Percentiles rank a stretch among this genome's conserved stretches.
phyloP scores from a whole-genome alignment of 148 eudicot species.

The Arbutus unedo region DNA sequence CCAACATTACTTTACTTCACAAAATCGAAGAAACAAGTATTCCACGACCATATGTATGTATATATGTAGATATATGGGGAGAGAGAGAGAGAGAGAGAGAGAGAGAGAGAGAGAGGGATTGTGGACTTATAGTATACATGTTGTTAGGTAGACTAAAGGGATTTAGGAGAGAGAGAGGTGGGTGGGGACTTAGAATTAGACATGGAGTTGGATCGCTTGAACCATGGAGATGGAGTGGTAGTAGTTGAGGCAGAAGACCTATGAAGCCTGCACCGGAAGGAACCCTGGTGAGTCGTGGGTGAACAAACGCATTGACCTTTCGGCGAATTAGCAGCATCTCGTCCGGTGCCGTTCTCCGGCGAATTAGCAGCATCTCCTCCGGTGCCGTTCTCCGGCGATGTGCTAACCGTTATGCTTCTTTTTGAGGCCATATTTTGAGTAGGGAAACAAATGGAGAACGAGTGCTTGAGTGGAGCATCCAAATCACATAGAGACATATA shows the following conservation, averaged over 20 bases:
- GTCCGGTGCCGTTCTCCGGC: slow-evolving; percentile 17
- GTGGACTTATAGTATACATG: not conserved
- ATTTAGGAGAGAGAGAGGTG: slow-evolving; percentile 35
- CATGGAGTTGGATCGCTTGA: slow-evolving; percentile 60
- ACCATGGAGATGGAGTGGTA: slow-evolving; percentile 21
- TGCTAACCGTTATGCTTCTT: not conserved
- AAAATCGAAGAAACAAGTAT: slow-evolving; percentile 7
- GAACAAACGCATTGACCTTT: slow-evolving; percentile 67
- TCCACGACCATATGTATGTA: not conserved
- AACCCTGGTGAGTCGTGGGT: slow-evolving; percentile 73
- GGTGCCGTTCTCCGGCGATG: slow-evolving; percentile 17
- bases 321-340: slow-evolving; percentile 18
- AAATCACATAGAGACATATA: not conserved
- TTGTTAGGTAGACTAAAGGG: slow-evolving; percentile 28
- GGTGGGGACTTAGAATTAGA: not conserved
- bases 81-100: not conserved
- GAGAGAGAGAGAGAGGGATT: not conserved
- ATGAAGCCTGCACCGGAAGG: slow-evolving; percentile 69
- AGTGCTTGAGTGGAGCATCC: not conserved
- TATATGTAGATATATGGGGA: not conserved
- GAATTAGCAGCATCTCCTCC: slow-evolving; percentile 16
- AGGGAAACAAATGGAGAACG: not conserved
- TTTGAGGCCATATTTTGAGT: slow-evolving; percentile 11
- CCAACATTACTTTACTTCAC: slow-evolving; percentile 1
- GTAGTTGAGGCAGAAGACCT: slow-evolving; percentile 22